A percentile compares a stretch with the other conserved stretches of the same genome.
Evolutionary conservation across 257 asterid species (phyloP).

Genomic region (Solanum bulbocastanum): DNA sequence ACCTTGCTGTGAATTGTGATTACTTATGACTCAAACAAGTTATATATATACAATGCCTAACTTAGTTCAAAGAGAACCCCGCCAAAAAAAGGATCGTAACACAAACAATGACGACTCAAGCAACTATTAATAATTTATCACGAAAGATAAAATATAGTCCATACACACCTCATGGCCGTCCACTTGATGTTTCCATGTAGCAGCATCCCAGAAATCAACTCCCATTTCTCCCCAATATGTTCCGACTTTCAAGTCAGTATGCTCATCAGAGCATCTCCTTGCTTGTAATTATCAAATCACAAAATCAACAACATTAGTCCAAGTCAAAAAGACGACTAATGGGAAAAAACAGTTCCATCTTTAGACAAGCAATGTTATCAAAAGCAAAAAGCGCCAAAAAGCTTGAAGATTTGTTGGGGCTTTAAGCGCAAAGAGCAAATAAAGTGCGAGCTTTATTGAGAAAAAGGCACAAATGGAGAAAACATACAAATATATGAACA

Average conservation of each 20-base stretch:
- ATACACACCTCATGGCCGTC: slow-evolving; percentile 49
- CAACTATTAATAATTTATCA: not conserved
- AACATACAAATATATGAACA: not conserved
- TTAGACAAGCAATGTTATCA: too few species aligned
- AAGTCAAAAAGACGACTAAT: not conserved
- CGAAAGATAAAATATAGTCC: not conserved
- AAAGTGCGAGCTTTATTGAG: not conserved
- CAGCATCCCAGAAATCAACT: slow-evolving; percentile 68
- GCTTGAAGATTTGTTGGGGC: too few species aligned
- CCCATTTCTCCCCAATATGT: slow-evolving; percentile 65
- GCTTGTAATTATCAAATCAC: slow-evolving; percentile 47
- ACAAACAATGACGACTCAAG: not conserved
- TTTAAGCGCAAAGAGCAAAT: too few species aligned
- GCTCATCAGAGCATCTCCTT: slow-evolving; percentile 40
- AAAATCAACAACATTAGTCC: not conserved
- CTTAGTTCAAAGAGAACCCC: too few species aligned
- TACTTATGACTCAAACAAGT: too few species aligned
- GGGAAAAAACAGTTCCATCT: not conserved
- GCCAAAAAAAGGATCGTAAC: not conserved
- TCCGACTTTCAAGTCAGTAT: slow-evolving; percentile 72
- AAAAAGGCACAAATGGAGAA: not conserved
- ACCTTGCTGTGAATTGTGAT: not conserved
- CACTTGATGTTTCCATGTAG: slow-evolving; percentile 40
- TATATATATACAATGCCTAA: too few species aligned
- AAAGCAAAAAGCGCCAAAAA: too few species aligned